These are phyloP conservation scores for Alternaria consortialis DNA, from an alignment of 2,329 filamentous ascomycete genomes.

Conservation along the genomic window DNA sequence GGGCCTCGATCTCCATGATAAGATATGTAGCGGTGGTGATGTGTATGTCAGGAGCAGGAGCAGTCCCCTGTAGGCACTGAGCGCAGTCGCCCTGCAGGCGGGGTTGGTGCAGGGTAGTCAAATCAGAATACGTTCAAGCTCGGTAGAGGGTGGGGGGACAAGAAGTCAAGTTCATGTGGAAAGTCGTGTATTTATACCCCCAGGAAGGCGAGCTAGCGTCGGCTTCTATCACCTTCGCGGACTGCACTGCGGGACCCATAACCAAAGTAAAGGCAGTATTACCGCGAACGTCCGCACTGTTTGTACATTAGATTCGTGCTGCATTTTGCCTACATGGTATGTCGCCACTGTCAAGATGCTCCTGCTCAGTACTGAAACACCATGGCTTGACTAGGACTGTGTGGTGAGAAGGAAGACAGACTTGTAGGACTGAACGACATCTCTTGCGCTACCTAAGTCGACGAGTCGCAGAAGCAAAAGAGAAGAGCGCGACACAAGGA, in stretches of 20 bases:
- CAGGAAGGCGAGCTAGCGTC: not conserved
- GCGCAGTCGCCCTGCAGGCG: not conserved
- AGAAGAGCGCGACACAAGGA: not conserved
- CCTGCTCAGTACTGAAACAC: not conserved
- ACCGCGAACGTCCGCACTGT: not conserved
- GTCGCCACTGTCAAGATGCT: not conserved
- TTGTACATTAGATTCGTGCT: not conserved
- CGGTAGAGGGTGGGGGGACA: not conserved
- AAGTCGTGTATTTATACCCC: not conserved
- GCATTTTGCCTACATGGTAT: not conserved
- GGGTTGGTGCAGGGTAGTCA: not conserved
- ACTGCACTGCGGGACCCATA: not conserved
- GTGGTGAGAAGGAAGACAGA: not conserved
- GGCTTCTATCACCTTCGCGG: constrained; percentile 1
- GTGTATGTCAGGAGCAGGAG: not conserved
- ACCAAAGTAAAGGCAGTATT: not conserved
- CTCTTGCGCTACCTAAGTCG: not conserved
- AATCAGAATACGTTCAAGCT: not conserved
- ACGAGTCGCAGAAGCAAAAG: not conserved
- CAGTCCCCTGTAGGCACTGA: not conserved
- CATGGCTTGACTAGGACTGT: not conserved
- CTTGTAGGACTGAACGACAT: not conserved
- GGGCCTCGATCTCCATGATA: constrained; percentile 24
- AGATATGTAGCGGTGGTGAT: not conserved
- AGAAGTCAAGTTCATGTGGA: not conserved